Conservation (phyloP, 2,329 filamentous ascomycete species). For the Beauveria sp. region DNA sequence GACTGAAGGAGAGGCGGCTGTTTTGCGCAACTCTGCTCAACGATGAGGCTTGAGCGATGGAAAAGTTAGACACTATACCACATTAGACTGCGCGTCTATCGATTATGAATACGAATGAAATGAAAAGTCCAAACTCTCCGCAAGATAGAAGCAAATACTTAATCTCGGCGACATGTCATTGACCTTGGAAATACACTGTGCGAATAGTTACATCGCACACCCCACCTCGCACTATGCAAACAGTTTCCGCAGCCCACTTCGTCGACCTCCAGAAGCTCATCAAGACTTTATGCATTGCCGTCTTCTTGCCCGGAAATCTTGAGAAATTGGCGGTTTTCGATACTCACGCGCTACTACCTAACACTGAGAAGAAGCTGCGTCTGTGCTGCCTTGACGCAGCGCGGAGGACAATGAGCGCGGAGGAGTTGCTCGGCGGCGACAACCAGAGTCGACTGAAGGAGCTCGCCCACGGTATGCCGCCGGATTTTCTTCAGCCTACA, state of each 20-base stretch:
- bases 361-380: neutral
- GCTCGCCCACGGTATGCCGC: neutral
- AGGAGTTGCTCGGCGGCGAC: slow-evolving; percentile 1
- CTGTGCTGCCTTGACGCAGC: neutral
- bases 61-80: slow-evolving; percentile 6
- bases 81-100: neutral
- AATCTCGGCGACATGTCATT: neutral
- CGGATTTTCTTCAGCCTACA: too few species aligned
- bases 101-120: neutral
- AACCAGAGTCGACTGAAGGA: neutral
- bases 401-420: neutral
- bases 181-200: neutral
- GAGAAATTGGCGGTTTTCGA: too few species aligned
- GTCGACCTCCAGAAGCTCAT: neutral
- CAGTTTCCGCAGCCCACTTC: neutral
- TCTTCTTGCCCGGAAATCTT: neutral
- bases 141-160: neutral
- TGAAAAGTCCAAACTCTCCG: neutral
- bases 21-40: neutral
- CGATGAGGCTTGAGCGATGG: neutral
- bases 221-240: neutral
- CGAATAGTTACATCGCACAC: neutral
- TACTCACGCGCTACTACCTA: neutral
- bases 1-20: neutral
- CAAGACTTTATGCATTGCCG: neutral